Evolutionary conservation across 1,139 yeast species (phyloP).

Genomic region (Petasospora rhodanensis): DNA sequence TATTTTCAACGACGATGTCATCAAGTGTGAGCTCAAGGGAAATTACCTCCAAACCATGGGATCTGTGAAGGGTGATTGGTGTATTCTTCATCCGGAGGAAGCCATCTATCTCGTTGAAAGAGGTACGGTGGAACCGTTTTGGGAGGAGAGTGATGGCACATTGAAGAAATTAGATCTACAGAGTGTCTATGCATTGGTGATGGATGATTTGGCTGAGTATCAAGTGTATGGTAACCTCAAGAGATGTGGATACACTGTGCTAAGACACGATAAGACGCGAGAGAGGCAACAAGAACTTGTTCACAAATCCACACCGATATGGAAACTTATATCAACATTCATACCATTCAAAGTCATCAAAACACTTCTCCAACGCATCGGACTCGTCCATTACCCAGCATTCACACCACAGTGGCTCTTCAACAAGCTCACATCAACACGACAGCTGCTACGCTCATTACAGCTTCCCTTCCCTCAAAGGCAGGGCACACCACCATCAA

Average conservation of each 20-base stretch:
- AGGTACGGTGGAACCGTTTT: slow-evolving; percentile 65
- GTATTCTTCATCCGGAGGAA: slow-evolving; percentile 61
- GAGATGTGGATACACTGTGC: slow-evolving; percentile 73
- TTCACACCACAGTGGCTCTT: slow-evolving; percentile 26
- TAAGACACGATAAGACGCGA: slow-evolving; percentile 27
- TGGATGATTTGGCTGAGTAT: slow-evolving; percentile 50
- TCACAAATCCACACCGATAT: too few relatives aligned
- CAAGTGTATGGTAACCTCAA: slow-evolving; percentile 73
- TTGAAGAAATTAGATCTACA: slow-evolving; percentile 67
- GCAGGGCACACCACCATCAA: slow-evolving; percentile 4
- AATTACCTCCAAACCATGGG: slow-evolving; percentile 76
- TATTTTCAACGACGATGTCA: slow-evolving; percentile 31
- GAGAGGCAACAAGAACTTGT: too few relatives aligned
- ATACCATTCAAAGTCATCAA: background rate
- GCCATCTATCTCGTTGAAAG: slow-evolving; percentile 75
- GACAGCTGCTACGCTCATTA: slow-evolving; percentile 38
- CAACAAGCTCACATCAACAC: slow-evolving; percentile 33
- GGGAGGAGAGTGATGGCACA: slow-evolving; percentile 26
- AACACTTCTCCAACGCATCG: slow-evolving; percentile 3
- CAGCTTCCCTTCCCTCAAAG: slow-evolving; percentile 29
- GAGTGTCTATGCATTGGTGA: slow-evolving; percentile 54
- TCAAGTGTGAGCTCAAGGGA: slow-evolving; percentile 58
- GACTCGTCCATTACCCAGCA: slow-evolving; percentile 18
- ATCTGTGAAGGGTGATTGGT: slow-evolving; percentile 42
- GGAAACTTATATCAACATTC: background rate